These are phyloP conservation scores for Aspergillus phoenicis DNA, from an alignment of 2,329 filamentous ascomycete species.

Conservation along the genomic window DNA sequence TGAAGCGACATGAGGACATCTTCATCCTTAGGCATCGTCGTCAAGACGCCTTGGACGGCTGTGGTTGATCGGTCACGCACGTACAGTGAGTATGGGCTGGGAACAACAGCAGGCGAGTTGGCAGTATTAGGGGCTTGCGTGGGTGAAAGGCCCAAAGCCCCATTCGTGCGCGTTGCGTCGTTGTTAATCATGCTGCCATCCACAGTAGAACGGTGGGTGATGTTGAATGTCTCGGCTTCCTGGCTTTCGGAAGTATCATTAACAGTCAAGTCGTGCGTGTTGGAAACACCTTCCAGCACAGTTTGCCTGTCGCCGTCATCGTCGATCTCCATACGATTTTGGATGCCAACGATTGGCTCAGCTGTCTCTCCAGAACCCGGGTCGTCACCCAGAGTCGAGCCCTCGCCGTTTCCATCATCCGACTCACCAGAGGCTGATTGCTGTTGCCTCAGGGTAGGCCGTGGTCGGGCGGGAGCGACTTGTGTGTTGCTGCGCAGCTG, in stretches of 20 bases:
- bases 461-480: slow-evolving; percentile 63
- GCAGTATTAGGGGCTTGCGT: slow-evolving; percentile 63
- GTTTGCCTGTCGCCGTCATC: slow-evolving; percentile 82
- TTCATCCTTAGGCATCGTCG: slow-evolving; percentile 93
- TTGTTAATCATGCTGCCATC: slow-evolving; percentile 82
- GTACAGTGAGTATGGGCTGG: slow-evolving; percentile 75
- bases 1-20: slow-evolving; percentile 98
- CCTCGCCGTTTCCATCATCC: slow-evolving; percentile 84
- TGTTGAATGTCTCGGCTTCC: slow-evolving; percentile 89
- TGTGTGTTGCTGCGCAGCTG: slow-evolving; percentile 58
- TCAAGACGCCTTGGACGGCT: slow-evolving; percentile 70
- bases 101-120: slow-evolving; percentile 72
- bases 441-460: slow-evolving; percentile 87
- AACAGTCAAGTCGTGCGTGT: slow-evolving; percentile 72
- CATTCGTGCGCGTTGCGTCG: slow-evolving; percentile 67
- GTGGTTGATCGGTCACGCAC: slow-evolving; percentile 74
- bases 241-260: slow-evolving; percentile 82
- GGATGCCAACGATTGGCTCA: slow-evolving; percentile 76
- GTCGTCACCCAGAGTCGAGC: slow-evolving; percentile 75
- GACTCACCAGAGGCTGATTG: slow-evolving; percentile 81
- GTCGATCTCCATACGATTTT: slow-evolving; percentile 80
- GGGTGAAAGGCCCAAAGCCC: slow-evolving; percentile 72
- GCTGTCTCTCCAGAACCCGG: slow-evolving; percentile 47
- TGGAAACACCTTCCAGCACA: slow-evolving; percentile 70
- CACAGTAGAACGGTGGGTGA: slow-evolving; percentile 79